Evolutionary conservation across 352 stramenopile species (phyloP), one percentile per base, ranked within the genome.

Genomic region (Phytophthora rubi): DNA sequence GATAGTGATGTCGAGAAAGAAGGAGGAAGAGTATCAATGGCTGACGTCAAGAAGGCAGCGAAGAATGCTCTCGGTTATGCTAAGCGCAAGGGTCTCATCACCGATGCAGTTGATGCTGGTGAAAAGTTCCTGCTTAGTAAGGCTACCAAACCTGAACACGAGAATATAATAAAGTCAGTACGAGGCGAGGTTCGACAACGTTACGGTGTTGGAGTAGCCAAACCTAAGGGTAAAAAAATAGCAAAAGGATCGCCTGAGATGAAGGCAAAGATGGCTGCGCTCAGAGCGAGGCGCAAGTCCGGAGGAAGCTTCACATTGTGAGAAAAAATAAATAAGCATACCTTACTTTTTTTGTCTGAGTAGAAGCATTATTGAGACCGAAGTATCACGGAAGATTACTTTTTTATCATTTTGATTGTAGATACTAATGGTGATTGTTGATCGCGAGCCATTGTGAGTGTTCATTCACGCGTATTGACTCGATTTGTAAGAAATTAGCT

Each of bases 381-480:
- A 49, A 23, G 42, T 49, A 49, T 49, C 42, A 21, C 56, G 10
- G 13, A 70, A 70, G 4, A n/a, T 58, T 0, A 63, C 23, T 7
- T 56, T 26, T 26, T 26, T 26, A 26, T 26, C 23, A 26, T 26
- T 26, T 26, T 70, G 63, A 59, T 70, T 61, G 26, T 60, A 63
- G 15, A 70, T 65, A 45, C 23, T 60, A 9, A 70, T 48, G 5
- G 26, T 63, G 6, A 70, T 53, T 8, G 63, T 55, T 2, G 53
- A 53, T 30, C 56, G 26, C 28, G 54, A 48, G 4, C 63, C 55
- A 33, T 70, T 58, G 9, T 65, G 23, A 4, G 12, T 37, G 10
- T 44, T 58, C 63, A 70, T 65, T 54, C 63, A 70, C 3, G 56
- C 54, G 48, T 58, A 70, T n/a, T 70, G 49, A 44, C 42, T 62